A percentile compares a stretch with the other conserved stretches of the same genome.
These are phyloP conservation scores for Phaeosphaeria sp. DNA, from an alignment of 2,329 filamentous ascomycete species.

Conservation along the genomic window DNA sequence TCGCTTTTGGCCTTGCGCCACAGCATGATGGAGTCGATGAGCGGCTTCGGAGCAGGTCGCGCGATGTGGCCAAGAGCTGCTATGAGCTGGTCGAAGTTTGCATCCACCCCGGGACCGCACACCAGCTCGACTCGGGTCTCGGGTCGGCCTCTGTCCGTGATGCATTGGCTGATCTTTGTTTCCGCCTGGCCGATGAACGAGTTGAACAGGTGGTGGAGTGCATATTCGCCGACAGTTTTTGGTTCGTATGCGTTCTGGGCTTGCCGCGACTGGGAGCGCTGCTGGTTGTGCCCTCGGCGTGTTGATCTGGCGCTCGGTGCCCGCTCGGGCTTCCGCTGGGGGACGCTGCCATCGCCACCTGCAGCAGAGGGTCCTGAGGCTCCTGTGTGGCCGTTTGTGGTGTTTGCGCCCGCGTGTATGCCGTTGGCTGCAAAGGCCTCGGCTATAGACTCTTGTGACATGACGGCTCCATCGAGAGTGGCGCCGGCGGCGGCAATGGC, in stretches of 20 bases:
- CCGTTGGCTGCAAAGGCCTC: constrained; percentile 45
- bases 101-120: constrained; percentile 88
- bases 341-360: constrained; percentile 21
- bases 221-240: constrained; percentile 97
- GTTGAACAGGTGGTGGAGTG: constrained; percentile 93
- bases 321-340: constrained; percentile 51
- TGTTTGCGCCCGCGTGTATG: constrained; percentile 16
- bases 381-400: constrained; percentile 19
- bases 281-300: constrained; percentile 78
- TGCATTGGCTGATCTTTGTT: constrained; percentile 89
- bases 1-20: constrained; percentile 98
- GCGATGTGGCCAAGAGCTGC: constrained; percentile 93
- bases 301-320: constrained; percentile 66
- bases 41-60: constrained; percentile 87
- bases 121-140: constrained; percentile 87
- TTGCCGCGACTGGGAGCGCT: constrained; percentile 72
- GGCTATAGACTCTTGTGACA: constrained; percentile 49
- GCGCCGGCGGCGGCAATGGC: constrained; percentile 67
- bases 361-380: constrained; percentile 5
- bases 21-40: constrained; percentile 97
- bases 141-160: constrained; percentile 77
- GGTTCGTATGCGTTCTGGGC: constrained; percentile 73
- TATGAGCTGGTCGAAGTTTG: constrained; percentile 92
- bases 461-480: constrained; percentile 49
- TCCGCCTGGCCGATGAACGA: constrained; percentile 98